Evolutionary conservation across 148 eudicot species (phyloP).

Genomic region (Nyssa sinensis): DNA sequence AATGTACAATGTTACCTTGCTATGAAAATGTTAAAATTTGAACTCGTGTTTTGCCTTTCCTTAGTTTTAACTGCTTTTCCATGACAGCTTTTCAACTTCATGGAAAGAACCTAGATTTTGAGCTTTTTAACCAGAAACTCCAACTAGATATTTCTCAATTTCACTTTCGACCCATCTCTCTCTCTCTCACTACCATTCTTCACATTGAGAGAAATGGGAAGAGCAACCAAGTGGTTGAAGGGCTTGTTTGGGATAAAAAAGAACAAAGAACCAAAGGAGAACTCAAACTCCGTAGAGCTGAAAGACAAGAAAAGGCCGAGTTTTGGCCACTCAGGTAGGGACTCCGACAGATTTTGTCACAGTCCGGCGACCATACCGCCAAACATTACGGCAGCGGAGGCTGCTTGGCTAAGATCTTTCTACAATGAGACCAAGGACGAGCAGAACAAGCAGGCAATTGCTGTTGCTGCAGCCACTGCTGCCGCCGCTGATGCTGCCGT

Average conservation of each 20-base stretch:
- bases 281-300: conserved; percentile 27
- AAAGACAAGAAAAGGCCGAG: conserved; percentile 21
- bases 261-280: conserved; percentile 14
- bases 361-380: conserved; percentile 49
- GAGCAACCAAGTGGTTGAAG: conserved; percentile 62
- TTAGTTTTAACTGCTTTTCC: conserved; percentile 6
- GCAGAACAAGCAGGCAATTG: conserved; percentile 66
- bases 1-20: neutral
- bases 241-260: conserved; percentile 52
- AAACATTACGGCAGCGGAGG: conserved; percentile 49
- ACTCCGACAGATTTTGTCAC: conserved; percentile 21
- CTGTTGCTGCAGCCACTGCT: conserved; percentile 78
- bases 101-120: conserved; percentile 5
- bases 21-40: neutral
- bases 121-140: conserved; percentile 12
- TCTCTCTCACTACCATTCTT: neutral
- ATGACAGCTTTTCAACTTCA: neutral
- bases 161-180: neutral
- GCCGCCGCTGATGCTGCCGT: conserved; percentile 85
- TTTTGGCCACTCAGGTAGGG: conserved; percentile 15
- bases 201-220: conserved; percentile 46
- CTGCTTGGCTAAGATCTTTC: conserved; percentile 58
- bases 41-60: neutral
- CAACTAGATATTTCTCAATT: conserved; percentile 9
- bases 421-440: conserved; percentile 43